Evolutionary conservation across 2,329 filamentous ascomycete species (phyloP).

Genomic region (Aspergillus niger): DNA sequence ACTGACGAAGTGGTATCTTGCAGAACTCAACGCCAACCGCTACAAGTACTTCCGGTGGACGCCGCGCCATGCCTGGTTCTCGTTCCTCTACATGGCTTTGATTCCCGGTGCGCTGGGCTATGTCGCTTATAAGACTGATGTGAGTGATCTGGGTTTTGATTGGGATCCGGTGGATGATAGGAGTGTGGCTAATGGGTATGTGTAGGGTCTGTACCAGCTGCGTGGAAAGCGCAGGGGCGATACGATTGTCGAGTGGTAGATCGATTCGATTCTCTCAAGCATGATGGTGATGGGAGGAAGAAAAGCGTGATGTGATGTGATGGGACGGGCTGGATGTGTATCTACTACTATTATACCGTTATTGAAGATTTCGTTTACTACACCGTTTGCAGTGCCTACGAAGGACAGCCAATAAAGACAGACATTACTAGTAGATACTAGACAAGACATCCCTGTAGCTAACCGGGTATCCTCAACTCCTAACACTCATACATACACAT

Average conservation of each 20-base stretch:
- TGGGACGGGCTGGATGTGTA: slow-evolving; percentile 33
- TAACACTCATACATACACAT: neutral
- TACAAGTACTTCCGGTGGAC: slow-evolving; percentile 98
- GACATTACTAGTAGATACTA: slow-evolving; percentile 1
- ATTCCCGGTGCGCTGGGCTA: slow-evolving; percentile 72
- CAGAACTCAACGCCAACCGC: slow-evolving; percentile 81
- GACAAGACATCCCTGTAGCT: neutral
- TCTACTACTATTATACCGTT: slow-evolving; percentile 14
- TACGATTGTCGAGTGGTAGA: slow-evolving; percentile 76
- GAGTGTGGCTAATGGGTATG: slow-evolving; percentile 19
- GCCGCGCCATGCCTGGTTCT: slow-evolving; percentile 74
- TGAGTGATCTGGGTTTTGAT: slow-evolving; percentile 56
- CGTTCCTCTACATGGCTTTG: slow-evolving; percentile 72
- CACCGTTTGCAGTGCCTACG: neutral
- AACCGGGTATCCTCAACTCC: slow-evolving; percentile 22
- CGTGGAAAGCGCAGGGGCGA: slow-evolving; percentile 88
- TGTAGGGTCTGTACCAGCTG: slow-evolving; percentile 80
- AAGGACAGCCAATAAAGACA: neutral
- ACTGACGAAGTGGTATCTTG: neutral
- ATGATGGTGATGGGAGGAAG: neutral
- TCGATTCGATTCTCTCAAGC: neutral
- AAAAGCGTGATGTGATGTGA: neutral
- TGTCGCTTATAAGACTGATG: slow-evolving; percentile 78
- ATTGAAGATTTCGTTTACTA: neutral
- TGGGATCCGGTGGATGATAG: no score